These are phyloP conservation scores for Micractinium sp. DNA, from an alignment of 139 green algal species.

Conservation along the genomic window DNA sequence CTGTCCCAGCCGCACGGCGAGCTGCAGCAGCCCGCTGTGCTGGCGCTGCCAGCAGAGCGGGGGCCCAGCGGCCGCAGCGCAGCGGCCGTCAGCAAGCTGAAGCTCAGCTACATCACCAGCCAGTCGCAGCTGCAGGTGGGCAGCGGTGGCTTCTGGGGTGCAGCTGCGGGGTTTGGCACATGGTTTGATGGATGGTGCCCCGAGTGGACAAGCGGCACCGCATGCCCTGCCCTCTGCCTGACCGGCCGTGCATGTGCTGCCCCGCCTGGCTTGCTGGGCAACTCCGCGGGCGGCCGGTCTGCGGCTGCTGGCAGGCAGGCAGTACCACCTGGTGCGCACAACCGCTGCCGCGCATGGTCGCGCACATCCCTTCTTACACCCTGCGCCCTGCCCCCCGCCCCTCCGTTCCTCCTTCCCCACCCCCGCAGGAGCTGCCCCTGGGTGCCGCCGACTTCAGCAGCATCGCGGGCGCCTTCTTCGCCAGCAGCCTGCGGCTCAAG, in stretches of 20 bases:
- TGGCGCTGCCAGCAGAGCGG: neutral
- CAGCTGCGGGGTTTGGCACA: neutral
- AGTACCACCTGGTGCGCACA: too few species aligned
- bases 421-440: neutral
- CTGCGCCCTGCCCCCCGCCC: too few species aligned
- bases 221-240: too few species aligned
- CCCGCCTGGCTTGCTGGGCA: too few species aligned
- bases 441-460: neutral
- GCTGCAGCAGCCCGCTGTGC: neutral
- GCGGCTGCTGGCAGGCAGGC: too few species aligned
- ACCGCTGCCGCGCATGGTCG: neutral
- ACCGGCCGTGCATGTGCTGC: too few species aligned
- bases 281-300: too few species aligned
- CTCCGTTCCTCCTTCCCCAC: too few species aligned
- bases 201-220: too few species aligned
- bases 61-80: neutral
- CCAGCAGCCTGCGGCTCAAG: constrained; percentile 35
- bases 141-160: too few species aligned
- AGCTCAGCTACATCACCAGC: constrained; percentile 34
- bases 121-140: constrained; percentile 24
- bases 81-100: neutral
- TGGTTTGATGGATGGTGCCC: neutral
- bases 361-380: too few species aligned
- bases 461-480: neutral
- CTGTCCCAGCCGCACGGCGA: neutral